Percentiles rank a stretch among this genome's conserved stretches.
Evolutionary conservation across 352 stramenopile genomes (phyloP).

Genomic region (Hyaloperonospora arabidopsidis): DNA sequence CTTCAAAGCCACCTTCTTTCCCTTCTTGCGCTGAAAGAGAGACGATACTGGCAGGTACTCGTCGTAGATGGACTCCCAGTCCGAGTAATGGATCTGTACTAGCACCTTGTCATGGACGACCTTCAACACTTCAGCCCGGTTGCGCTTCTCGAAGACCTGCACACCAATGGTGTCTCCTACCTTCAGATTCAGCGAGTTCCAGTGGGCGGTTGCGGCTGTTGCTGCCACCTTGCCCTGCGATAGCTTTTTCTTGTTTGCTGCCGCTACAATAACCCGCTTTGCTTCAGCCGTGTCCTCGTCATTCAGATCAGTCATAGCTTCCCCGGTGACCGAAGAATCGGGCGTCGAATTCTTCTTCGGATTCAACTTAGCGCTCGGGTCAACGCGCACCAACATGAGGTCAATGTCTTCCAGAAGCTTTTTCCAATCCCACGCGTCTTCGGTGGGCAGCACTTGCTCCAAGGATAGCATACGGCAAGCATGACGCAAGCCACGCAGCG

Average conservation of each 20-base stretch:
- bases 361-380: constrained; percentile 38
- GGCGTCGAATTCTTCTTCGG: constrained; percentile 28
- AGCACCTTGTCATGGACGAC: constrained; percentile 63
- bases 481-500: constrained; percentile 52
- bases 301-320: constrained; percentile 21
- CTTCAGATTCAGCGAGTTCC: constrained; percentile 51
- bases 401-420: constrained; percentile 75
- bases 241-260: constrained; percentile 21
- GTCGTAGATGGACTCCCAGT: constrained; percentile 80
- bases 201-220: constrained; percentile 38
- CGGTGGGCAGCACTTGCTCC: constrained; percentile 57
- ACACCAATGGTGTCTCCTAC: constrained; percentile 63
- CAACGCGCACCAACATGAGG: constrained; percentile 47
- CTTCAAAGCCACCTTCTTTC: constrained; percentile 47
- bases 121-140: constrained; percentile 54
- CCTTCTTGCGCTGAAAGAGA: constrained; percentile 50
- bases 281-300: constrained; percentile 24
- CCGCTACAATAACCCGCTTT: constrained; percentile 25
- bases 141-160: constrained; percentile 70
- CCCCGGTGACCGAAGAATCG: constrained; percentile 18
- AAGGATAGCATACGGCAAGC: constrained; percentile 54
- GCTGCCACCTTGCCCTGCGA: constrained; percentile 17
- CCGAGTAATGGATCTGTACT: constrained; percentile 70
- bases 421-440: constrained; percentile 73
- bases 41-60: constrained; percentile 60